A percentile compares a stretch with the other conserved stretches of the same genome.
Evolutionary conservation across 2,329 filamentous ascomycete species (phyloP).

Genomic region (Zymoseptoria passerinii): DNA sequence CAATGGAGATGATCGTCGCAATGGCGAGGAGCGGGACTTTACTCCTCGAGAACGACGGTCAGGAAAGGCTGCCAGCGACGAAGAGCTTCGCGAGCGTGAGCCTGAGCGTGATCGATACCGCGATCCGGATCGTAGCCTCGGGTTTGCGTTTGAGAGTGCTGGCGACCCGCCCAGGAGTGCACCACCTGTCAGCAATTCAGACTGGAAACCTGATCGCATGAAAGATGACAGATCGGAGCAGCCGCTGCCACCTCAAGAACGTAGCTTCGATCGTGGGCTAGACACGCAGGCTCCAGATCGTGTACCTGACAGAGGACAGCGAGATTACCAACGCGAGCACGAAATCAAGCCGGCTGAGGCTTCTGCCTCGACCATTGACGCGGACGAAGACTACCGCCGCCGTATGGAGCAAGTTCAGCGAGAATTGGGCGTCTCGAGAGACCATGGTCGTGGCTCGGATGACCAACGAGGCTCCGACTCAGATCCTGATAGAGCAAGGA

Average conservation of each 20-base stretch:
- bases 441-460: constrained; percentile 16
- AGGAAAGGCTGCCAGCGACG: constrained; percentile 17
- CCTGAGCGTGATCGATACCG: constrained; percentile 21
- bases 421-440: constrained; percentile 31
- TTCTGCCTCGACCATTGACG: constrained; percentile 31
- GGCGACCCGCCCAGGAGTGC: constrained; percentile 19
- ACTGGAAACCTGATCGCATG: constrained; percentile 10
- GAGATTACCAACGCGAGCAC: constrained; percentile 13
- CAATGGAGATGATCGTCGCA: constrained; percentile 4
- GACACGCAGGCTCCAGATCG: constrained; percentile 4
- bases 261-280: constrained; percentile 1
- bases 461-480: constrained; percentile 18
- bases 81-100: constrained; percentile 18
- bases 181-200: constrained; percentile 7
- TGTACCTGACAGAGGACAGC: constrained; percentile 3
- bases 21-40: constrained; percentile 4
- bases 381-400: constrained; percentile 45
- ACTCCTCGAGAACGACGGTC: constrained; percentile 7
- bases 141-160: constrained; percentile 27
- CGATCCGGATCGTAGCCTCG: constrained; percentile 25
- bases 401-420: constrained; percentile 40
- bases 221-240: neutral
- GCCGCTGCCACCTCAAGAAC: constrained; percentile 2
- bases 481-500: constrained; percentile 27
- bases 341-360: constrained; percentile 10